Base-by-base conservation (phyloP, 2,329 filamentous ascomycete species). In the Arthroderma uncinatum region DNA sequence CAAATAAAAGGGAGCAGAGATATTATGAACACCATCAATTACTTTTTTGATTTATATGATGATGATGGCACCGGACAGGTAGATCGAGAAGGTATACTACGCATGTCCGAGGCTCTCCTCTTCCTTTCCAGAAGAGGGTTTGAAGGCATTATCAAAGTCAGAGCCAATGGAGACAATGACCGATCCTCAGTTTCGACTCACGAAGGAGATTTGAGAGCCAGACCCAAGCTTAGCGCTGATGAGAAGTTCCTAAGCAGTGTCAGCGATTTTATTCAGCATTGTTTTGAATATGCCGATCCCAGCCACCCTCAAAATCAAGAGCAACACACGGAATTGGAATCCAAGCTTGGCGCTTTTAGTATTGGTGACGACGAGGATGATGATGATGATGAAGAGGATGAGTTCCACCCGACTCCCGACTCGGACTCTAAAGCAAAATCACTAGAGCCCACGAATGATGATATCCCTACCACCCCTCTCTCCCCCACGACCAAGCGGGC, bases 1-100 rank as follows among this genome's bases (percentile, higher is more conserved):
- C 83, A 87, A 12, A 89, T 98, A 66, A 97, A 95, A 70, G 92
- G 93, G 7, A 90, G 87, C 57, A 85, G 86, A 50, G 93, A 98
- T 71, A 96, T 98, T 63, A 96, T 98, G 92, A 89, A 89, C 30
- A 93, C 88, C 58, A 97, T 98, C 67, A 93, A 85, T 59, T 97
- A 97, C 73, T 97, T 98, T 71, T 98, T 98, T 65, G 89, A 96
- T 66, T 81, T 98, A 0, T 96, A 97, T 70, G 93, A 98, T 68
- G 92, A 98, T 63, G 86, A 92, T 65, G 82, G 84, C 1, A 90
- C 95, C 68, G 93, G 93, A 25, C 89, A 83, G 64, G 91, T 98
- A 4, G 93, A 97, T 66, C 83, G 93, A 9, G 93, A 98, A 71
- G 93, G 93, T 4, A 98, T 98, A 58, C 72, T 98, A 47, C 80